These are phyloP conservation scores for Entomophthora muscae DNA, from an alignment of 371 early-diverging fungal genomes.

Conservation along the genomic window DNA sequence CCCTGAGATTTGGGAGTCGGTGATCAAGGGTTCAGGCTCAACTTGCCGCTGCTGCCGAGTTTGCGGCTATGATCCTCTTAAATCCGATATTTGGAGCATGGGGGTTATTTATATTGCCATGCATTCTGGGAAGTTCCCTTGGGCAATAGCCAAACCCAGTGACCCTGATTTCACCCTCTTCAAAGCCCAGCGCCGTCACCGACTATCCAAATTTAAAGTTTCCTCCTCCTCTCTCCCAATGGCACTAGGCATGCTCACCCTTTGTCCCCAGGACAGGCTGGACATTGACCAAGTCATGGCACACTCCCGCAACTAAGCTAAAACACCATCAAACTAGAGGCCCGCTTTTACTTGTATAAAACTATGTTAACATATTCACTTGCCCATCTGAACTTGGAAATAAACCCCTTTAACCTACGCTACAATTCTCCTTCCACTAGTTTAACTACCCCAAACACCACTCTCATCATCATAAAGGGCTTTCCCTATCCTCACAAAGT, in stretches of 20 bases:
- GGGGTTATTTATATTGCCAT: slow-evolving; percentile 26
- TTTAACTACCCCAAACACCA: too few species aligned
- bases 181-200: neutral
- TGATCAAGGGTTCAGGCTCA: neutral
- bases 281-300: slow-evolving; percentile 6
- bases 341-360: too few species aligned
- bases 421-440: too few species aligned
- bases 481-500: too few species aligned
- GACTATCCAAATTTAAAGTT: slow-evolving; percentile 3
- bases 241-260: slow-evolving; percentile 1
- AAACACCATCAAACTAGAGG: neutral
- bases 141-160: slow-evolving; percentile 21
- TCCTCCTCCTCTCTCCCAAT: neutral
- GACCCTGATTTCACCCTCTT: slow-evolving; percentile 12
- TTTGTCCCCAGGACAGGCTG: slow-evolving; percentile 2
- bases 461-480: too few species aligned
- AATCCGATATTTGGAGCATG: slow-evolving; percentile 29
- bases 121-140: slow-evolving; percentile 20
- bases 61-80: slow-evolving; percentile 22
- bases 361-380: too few species aligned
- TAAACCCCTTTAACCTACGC: too few species aligned
- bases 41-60: slow-evolving; percentile 21
- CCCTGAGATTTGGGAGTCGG: slow-evolving; percentile 23
- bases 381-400: too few species aligned
- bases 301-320: neutral